Evolutionary conservation across 306 rosid genomes (phyloP), one percentile per base, ranked within the genome.

Genomic region (Lotus japonicus): DNA sequence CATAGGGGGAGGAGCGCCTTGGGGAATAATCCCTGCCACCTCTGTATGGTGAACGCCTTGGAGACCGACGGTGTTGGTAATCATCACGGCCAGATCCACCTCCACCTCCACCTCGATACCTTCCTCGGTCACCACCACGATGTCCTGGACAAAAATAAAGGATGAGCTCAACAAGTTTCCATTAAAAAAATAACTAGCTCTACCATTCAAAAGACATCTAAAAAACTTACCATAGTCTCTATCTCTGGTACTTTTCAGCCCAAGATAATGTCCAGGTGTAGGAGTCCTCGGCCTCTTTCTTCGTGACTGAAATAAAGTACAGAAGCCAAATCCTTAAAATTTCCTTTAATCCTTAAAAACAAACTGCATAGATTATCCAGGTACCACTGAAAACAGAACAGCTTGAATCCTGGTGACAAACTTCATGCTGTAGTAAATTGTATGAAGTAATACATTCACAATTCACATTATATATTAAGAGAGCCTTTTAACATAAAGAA

Each of bases 221-320:
- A 54, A 13, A 39, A 65, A 76, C 89, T 71, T 64, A 86, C 97
- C 96, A 68, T 81, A 64, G 77, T 90, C 99, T 80, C 96, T 85
- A 9, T 90, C 99, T 80, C 96, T 85, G 7, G 95, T 82, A 77
- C 74, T 95, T 80, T 95, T 95, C 79, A 90, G 68, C 57, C 99
- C 99, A 49, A 95, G 97, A 77, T 95, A 95, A 73, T 95, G 97
- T 28, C 99, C 99, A 4, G 99, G 99, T 3, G 99, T 95, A 8
- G 97, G 99, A 72, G 99, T 90, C 76, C 99, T 95, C 41, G 96
- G 67, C 41, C 96, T 84, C 78, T 88, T 95, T 80, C 99, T 90
- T 61, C 97, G 86, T n/a, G 99, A 95, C 99, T 95, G 97, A 70
- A 92, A 89, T 48, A 79, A 71, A 54, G 70, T 19, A 58, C 11